phyloP scores from a whole-genome alignment of 805 yeast species.

The Candida morakotiae region DNA sequence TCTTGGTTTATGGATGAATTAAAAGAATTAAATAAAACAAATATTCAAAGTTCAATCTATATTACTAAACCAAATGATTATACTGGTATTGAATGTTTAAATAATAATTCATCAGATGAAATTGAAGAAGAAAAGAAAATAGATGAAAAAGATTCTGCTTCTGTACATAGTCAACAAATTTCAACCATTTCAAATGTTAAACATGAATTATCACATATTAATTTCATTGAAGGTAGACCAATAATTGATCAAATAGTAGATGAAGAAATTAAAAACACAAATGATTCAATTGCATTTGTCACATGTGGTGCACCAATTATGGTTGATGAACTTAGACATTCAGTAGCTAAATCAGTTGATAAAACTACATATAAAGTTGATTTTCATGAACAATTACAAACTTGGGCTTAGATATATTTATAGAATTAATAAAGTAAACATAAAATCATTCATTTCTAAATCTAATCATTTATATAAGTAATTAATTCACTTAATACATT shows the following conservation, averaged over 20 bases:
- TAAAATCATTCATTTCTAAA: no score
- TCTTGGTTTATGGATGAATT: slow-evolving; percentile 47
- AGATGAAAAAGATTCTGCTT: slow-evolving; percentile 6
- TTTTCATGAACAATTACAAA: slow-evolving; percentile 70
- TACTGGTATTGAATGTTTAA: slow-evolving; percentile 6
- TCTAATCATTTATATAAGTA: slow-evolving; percentile 22
- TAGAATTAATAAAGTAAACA: neutral
- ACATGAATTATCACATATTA: slow-evolving; percentile 25
- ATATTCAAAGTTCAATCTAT: slow-evolving; percentile 27
- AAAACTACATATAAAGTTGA: slow-evolving; percentile 51
- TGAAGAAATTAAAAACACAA: slow-evolving; percentile 31
- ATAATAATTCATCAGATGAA: neutral
- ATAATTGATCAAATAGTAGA: slow-evolving; percentile 35
- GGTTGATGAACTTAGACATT: slow-evolving; percentile 53
- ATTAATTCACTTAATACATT: slow-evolving; percentile 36
- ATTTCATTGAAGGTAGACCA: slow-evolving; percentile 48
- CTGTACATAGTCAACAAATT: slow-evolving; percentile 6
- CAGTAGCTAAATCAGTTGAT: slow-evolving; percentile 41
- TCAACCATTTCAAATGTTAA: slow-evolving; percentile 9
- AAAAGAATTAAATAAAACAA: slow-evolving; percentile 18
- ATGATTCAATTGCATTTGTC: slow-evolving; percentile 49
- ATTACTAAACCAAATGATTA: slow-evolving; percentile 23
- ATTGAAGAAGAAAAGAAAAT: slow-evolving; percentile 5
- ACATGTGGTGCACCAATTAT: slow-evolving; percentile 62
- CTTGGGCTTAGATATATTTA: slow-evolving; percentile 42